Conservation (phyloP, 2,329 filamentous ascomycete species). For the Aspergillus fijiensis region DNA sequence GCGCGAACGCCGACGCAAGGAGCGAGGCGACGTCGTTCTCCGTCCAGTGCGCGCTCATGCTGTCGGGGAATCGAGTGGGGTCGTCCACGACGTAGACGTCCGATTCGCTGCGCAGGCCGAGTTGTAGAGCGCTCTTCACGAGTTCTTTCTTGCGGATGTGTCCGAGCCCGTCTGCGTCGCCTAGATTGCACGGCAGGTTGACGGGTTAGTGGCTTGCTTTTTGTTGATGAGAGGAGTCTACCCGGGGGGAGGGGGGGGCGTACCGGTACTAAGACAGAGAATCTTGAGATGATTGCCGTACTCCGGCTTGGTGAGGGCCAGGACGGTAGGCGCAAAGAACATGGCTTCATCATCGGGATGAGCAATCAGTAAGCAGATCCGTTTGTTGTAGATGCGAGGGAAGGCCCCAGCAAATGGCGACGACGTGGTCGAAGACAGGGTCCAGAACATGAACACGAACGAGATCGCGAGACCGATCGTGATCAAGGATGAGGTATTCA, state of each 20-base stretch:
- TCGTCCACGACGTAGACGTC: slow-evolving; percentile 86
- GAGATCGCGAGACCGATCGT: slow-evolving; percentile 38
- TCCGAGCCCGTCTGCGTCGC: slow-evolving; percentile 84
- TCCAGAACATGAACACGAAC: slow-evolving; percentile 46
- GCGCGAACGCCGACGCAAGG: slow-evolving; percentile 71
- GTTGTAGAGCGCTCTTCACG: slow-evolving; percentile 70
- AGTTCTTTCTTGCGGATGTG: slow-evolving; percentile 80
- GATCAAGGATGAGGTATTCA: slow-evolving; percentile 24
- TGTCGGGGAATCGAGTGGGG: slow-evolving; percentile 76
- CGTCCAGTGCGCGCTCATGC: slow-evolving; percentile 80
- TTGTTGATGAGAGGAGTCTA: not conserved
- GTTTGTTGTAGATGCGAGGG: slow-evolving; percentile 73
- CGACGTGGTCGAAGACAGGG: slow-evolving; percentile 40
- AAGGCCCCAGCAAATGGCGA: slow-evolving; percentile 41
- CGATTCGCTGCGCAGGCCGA: slow-evolving; percentile 72
- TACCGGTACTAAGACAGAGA: slow-evolving; percentile 83
- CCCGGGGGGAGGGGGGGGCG: slow-evolving; percentile 11
- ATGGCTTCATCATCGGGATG: slow-evolving; percentile 99
- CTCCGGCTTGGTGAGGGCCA: slow-evolving; percentile 76
- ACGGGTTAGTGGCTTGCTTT: slow-evolving; percentile 6
- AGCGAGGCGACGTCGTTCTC: slow-evolving; percentile 67
- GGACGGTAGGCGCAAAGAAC: slow-evolving; percentile 92
- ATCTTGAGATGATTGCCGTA: slow-evolving; percentile 91
- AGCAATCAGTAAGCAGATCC: slow-evolving; percentile 88
- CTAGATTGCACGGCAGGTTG: slow-evolving; percentile 42